A percentile compares a stretch with the other conserved stretches of the same genome.
Evolutionary conservation across 371 early-diverging fungal genomes (phyloP).

Genomic region (Chytridium lagenaria): DNA sequence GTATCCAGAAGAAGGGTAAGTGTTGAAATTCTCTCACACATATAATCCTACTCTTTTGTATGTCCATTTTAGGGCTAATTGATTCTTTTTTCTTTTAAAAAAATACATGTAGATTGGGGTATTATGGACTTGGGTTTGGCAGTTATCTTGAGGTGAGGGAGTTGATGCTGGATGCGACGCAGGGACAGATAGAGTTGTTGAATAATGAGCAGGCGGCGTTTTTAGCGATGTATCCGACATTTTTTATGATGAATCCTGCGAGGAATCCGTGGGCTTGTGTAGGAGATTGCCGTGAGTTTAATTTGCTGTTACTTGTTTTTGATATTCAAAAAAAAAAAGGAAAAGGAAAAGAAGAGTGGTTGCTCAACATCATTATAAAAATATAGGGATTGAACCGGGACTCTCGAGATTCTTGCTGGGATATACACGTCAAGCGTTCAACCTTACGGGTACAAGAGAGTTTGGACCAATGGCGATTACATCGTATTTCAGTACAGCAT

Average conservation of each 20-base stretch:
- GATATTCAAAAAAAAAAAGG: no score
- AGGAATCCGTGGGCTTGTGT: constrained; percentile 7
- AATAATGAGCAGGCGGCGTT: not conserved
- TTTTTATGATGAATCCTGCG: not conserved
- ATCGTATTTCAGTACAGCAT: not conserved
- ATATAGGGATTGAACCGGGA: not conserved
- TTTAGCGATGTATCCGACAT: not conserved
- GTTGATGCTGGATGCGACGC: not conserved
- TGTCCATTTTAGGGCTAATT: no score
- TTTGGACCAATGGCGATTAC: not conserved
- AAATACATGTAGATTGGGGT: not conserved
- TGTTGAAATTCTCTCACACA: not conserved
- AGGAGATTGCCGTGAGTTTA: constrained; percentile 7
- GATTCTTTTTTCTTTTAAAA: no score
- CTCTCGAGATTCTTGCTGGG: not conserved
- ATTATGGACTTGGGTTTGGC: constrained; percentile 7
- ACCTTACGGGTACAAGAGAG: not conserved
- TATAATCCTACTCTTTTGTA: no score
- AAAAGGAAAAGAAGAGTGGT: no score
- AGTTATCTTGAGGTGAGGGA: not conserved
- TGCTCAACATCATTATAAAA: no score
- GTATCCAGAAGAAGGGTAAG: constrained; percentile 1
- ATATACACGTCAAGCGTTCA: not conserved
- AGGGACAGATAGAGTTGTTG: not conserved
- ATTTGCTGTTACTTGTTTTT: not conserved